Conservation (phyloP, 441 rosid genomes). For the Dalechampia spathulata region DNA sequence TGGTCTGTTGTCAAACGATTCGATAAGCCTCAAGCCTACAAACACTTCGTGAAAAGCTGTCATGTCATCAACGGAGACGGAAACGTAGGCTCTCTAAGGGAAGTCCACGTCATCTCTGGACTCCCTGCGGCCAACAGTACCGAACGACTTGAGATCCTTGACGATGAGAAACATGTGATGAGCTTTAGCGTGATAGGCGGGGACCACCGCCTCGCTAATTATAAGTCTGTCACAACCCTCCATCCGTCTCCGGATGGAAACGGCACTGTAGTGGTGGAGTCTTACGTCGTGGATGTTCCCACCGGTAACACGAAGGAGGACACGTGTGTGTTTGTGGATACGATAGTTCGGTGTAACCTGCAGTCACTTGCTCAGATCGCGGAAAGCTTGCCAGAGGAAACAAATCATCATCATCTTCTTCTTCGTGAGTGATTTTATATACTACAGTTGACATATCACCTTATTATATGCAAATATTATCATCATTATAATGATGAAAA, state of each 20-base stretch:
- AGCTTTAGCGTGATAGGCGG: slow-evolving; percentile 80
- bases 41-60: slow-evolving; percentile 74
- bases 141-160: slow-evolving; percentile 73
- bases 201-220: slow-evolving; percentile 66
- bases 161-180: slow-evolving; percentile 61
- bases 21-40: slow-evolving; percentile 69
- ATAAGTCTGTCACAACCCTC: slow-evolving; percentile 69
- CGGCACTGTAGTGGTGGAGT: slow-evolving; percentile 62
- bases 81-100: slow-evolving; percentile 56
- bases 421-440: no score
- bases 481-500: no score
- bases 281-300: slow-evolving; percentile 78
- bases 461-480: no score
- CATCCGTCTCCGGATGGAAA: slow-evolving; percentile 32
- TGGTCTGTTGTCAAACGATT: slow-evolving; percentile 75
- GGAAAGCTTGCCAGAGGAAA: slow-evolving; percentile 35
- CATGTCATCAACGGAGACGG: slow-evolving; percentile 61
- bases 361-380: slow-evolving; percentile 65
- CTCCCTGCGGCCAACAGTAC: slow-evolving; percentile 62
- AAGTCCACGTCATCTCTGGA: slow-evolving; percentile 66
- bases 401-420: slow-evolving; percentile 7
- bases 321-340: slow-evolving; percentile 59
- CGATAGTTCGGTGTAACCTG: slow-evolving; percentile 75
- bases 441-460: no score
- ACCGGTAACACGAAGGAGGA: slow-evolving; percentile 66